These are phyloP conservation scores for Jatropha curcas DNA, from an alignment of 345 rosid species.

Conservation along the genomic window DNA sequence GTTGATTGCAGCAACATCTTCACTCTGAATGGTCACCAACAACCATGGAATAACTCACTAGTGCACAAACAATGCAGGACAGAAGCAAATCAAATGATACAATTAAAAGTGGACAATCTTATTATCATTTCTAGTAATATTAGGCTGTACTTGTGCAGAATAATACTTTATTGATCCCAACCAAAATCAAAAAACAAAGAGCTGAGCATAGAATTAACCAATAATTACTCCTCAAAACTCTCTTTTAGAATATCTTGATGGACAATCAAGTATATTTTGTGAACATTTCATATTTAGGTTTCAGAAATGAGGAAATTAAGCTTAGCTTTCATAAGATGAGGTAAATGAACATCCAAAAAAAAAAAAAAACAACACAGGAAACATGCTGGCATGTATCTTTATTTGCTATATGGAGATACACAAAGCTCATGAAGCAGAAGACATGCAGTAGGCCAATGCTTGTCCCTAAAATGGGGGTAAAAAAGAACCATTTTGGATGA, in stretches of 20 bases:
- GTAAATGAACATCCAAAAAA: neutral
- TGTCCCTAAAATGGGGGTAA: too few relatives aligned
- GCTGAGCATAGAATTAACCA: neutral
- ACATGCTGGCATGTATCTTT: neutral
- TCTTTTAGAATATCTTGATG: too few relatives aligned
- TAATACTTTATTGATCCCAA: conserved; percentile 10
- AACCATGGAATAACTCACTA: neutral
- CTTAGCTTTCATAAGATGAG: too few relatives aligned
- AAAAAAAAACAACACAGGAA: neutral
- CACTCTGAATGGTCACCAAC: neutral
- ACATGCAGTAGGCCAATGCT: too few relatives aligned
- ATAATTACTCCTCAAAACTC: neutral
- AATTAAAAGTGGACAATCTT: neutral
- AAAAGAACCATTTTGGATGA: too few relatives aligned
- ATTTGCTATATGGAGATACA: neutral
- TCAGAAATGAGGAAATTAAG: too few relatives aligned
- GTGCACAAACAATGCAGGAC: neutral
- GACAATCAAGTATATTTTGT: neutral
- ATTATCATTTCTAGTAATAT: too few relatives aligned
- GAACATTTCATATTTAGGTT: neutral
- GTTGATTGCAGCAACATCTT: neutral
- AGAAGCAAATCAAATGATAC: neutral
- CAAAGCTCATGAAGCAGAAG: neutral
- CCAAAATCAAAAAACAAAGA: neutral
- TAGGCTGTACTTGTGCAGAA: too few relatives aligned